Evolutionary conservation across 192 early-diverging fungal genomes (phyloP), one percentile per base, ranked within the genome.

Genomic region (Mycoemilia scoparia): DNA sequence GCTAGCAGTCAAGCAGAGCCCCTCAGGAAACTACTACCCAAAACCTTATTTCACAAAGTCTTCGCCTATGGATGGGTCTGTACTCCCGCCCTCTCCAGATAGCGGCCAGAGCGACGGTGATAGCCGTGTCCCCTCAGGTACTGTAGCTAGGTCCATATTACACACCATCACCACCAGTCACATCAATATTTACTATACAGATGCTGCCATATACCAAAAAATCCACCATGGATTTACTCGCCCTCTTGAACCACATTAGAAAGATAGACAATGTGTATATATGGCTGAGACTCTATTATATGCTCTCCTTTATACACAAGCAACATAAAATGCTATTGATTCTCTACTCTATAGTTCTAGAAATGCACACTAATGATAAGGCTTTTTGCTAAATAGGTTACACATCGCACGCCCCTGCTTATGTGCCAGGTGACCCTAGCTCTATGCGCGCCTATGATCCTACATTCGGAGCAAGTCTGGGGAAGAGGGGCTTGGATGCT

Each of bases 401-500:
- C 12, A 21, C 38, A 32, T 48, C 51, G 43, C 38, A 11, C 45
- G 33, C 25, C 34, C 26, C 15, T 49, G 53, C 18, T 53, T 43
- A 41, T 26, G 45, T 38, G 51, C 59, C 21, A 48, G 52, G 14
- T 55, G 55, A 31, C 54, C 53, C 31, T 45, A 47, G 23, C 17
- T 36, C 22, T 41, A 32, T 28, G 36, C 39, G 5, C 24, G 17
- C 26, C 10, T 24, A 30, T 21, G 33, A 46, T 38, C 40, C 34
- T 33, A 12, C 34, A 17, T 12, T 20, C 19, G 33, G 31, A 10
- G 16, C 22, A 10, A 36, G 22, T 19, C 11, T 22, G 27, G 41
- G 40, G 36, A 61, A 61, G 45, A 51, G 59, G 38, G 53, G 59
- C 19, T 36, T 55, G 38, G 49, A 48, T 17, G 59, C 53, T 4